Base-by-base conservation (phyloP, 805 yeast species). In the Brettanomyces naardenensis region DNA sequence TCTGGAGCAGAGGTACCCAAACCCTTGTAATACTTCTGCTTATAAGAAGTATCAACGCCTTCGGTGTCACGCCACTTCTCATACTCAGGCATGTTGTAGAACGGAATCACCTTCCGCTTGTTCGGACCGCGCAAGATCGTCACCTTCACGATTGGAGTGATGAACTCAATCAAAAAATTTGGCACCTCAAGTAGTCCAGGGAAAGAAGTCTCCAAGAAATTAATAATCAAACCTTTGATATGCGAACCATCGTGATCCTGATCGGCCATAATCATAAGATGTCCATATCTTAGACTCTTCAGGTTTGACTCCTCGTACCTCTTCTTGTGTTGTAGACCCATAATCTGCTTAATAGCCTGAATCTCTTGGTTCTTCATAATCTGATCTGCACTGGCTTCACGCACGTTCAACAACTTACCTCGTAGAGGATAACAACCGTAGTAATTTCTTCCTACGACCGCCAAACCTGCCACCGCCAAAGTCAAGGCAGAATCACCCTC, bases 231-330 rank as follows among this genome's bases (percentile, higher is more conserved):
- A 46, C 98, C 98, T 58, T 92, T 92, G 58, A 92, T 92, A 66
- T 92, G 98, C 14, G 95, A 83, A 44, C 98, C 98, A 71, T 92
- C 98, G 51, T 89, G 95, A 86, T 92, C 98, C 64, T 92, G 98
- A 82, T 92, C 98, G 5, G 98, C 88, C 97, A 92, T 92, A 56
- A 92, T 88, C 97, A 92, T 92, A 36, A 92, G 73, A 58, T 88
- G 95, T 27, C 98, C 98, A 55, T 92, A 92, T 58, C 98, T 77
- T 44, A 92, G 66, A 4, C 81, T 78, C 40, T 74, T 73, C 13
- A 83, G 68, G 46, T 79, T 81, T 17, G 78, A 79, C 1, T 58
- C 41, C 15, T 58, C 64, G 56, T 92, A 92, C 31, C 68, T 69
- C 62, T 87, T 90, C 51, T 83, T 87, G 62, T 92, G 98, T 59